These are phyloP conservation scores for Amaranthus cruentus DNA, from an alignment of 148 eudicot species.

Conservation along the genomic window DNA sequence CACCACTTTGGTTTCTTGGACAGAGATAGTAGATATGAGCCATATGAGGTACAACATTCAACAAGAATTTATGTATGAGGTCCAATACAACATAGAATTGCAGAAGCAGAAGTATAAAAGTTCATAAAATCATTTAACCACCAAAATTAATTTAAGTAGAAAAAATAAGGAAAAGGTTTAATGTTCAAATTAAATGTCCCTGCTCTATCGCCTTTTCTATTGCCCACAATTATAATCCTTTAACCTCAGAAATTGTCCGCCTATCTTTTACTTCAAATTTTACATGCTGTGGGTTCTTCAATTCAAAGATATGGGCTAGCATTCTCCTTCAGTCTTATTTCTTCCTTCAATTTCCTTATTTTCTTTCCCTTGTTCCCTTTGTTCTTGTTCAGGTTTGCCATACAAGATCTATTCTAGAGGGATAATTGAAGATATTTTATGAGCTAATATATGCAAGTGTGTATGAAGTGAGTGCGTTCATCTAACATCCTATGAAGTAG, in stretches of 20 bases:
- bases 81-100: no score
- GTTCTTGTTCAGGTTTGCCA: no score
- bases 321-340: neutral
- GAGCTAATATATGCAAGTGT: no score
- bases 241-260: neutral
- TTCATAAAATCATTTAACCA: neutral
- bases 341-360: neutral
- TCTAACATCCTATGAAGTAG: no score
- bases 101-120: neutral
- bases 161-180: neutral
- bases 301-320: neutral
- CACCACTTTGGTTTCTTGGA: neutral
- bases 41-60: neutral
- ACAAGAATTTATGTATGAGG: neutral
- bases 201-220: neutral
- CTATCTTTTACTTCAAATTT: neutral
- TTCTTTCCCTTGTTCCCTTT: no score
- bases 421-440: no score
- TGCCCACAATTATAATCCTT: no score
- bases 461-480: no score
- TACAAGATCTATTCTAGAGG: no score
- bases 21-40: neutral
- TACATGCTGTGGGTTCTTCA: neutral
- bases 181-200: neutral
- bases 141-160: neutral